phyloP scores from a whole-genome alignment of 1,139 yeast genomes.

The Taphrina deformans region DNA sequence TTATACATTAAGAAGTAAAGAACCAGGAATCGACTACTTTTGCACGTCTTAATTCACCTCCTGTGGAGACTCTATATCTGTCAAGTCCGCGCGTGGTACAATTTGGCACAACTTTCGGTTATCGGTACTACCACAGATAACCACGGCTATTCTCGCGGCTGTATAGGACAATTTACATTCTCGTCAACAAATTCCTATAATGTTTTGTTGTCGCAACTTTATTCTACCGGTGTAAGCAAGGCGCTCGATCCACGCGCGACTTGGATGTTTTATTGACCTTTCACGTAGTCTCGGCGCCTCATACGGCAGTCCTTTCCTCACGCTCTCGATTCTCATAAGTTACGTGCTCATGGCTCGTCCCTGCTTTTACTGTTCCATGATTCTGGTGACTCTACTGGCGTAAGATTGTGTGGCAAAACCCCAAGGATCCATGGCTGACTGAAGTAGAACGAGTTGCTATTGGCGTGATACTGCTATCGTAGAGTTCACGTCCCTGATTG shows the following conservation, averaged over 20 bases:
- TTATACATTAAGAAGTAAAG: no score
- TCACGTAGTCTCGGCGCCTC: conserved; percentile 4
- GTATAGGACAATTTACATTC: no score
- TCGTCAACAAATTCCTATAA: no score
- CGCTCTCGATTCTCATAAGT: conserved; percentile 24
- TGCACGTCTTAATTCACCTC: no score
- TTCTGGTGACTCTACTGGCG: conserved; percentile 19
- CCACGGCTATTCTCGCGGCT: no score
- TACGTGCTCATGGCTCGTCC: conserved; percentile 12
- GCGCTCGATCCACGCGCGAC: neutral
- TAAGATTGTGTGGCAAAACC: no score
- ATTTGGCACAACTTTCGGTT: no score
- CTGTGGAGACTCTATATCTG: no score
- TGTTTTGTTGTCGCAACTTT: conserved; percentile 25
- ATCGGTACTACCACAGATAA: no score
- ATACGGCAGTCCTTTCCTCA: conserved; percentile 20
- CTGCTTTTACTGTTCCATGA: conserved; percentile 24
- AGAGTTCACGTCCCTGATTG: conserved; percentile 23
- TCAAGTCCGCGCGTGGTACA: no score
- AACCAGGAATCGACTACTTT: no score
- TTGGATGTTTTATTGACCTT: neutral
- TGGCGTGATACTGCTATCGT: conserved; percentile 28
- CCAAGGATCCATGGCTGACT: neutral
- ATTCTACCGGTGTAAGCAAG: conserved; percentile 6
- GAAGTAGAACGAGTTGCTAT: conserved; percentile 20